Conservation (phyloP, 768 basidiomycete genomes). For the Erythrobasidium yunnanense region DNA sequence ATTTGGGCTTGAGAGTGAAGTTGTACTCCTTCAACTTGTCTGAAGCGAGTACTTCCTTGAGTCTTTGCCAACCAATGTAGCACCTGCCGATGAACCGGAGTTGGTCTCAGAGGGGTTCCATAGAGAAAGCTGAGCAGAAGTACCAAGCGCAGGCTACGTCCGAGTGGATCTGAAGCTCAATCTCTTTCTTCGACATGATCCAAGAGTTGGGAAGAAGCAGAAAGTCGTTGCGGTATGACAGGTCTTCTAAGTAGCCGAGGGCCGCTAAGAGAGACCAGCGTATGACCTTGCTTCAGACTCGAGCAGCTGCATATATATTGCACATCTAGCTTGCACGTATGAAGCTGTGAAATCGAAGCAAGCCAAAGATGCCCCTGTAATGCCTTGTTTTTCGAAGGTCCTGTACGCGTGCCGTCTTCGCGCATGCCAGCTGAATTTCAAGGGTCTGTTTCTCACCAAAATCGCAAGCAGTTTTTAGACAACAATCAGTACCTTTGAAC, state of each 20-base stretch:
- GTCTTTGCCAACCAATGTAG: slow-evolving; percentile 31
- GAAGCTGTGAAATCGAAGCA: too few relatives aligned
- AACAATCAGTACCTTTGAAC: neutral
- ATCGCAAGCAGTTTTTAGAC: neutral
- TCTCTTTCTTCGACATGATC: neutral
- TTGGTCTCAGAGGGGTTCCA: neutral
- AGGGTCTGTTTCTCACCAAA: neutral
- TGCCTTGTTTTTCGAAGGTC: neutral
- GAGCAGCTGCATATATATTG: too few relatives aligned
- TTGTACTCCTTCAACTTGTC: slow-evolving; percentile 24
- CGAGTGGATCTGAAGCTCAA: slow-evolving; percentile 16
- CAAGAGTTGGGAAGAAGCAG: neutral
- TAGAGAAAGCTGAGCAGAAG: neutral
- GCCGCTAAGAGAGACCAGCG: too few relatives aligned
- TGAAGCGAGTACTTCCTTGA: slow-evolving; percentile 27
- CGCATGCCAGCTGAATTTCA: neutral
- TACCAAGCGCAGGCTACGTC: slow-evolving; percentile 32
- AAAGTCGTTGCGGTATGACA: neutral
- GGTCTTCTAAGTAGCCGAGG: too few relatives aligned
- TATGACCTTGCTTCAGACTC: too few relatives aligned
- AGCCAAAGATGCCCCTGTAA: too few relatives aligned
- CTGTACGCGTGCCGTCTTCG: neutral
- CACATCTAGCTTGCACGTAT: too few relatives aligned
- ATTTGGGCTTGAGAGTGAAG: slow-evolving; percentile 27
- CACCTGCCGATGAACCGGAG: slow-evolving; percentile 3